Evolutionary conservation across 1,139 yeast species (phyloP), one percentile per base, ranked within the genome.

Genomic region (Lipomyces yarrowii): DNA sequence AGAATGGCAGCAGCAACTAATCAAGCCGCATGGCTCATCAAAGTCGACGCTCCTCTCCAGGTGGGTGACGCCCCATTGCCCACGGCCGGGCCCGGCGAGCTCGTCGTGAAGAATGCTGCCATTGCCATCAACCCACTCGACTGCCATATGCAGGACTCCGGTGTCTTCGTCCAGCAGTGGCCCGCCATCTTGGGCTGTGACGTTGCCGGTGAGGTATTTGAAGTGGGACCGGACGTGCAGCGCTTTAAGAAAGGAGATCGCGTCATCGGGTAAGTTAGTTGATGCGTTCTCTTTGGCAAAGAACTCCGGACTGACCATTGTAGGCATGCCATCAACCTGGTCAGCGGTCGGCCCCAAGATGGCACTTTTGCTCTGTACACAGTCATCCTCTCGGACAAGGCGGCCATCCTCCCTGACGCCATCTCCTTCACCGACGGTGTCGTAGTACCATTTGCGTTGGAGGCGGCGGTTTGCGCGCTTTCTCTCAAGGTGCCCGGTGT

Each of bases 61-160:
- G 33, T 35, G 35, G 30, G 21, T 15, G 59, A 56, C n/a, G 58
- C 58, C 15, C 58, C 58, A 56, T 32, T 32, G 30, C 58, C 60
- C 35, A 42, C 54, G n/a, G 62, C 64, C 37, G 63, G 57, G 7
- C 42, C 79, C 18, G 79, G 81, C 59, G 81, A 81, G 71, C 72
- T 88, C 10, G 76, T 88, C 52, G 74, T 89, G 66, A 84, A 85
- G 74, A 79, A 86, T 8, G 77, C 78, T 56, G 88, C 92, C 33
- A 82, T 77, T 63, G 92, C 91, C 3, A 81, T 84, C 53, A 89
- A 89, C 73, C 96, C 96, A 57, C 86, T 90, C 15, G 96, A 90
- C 75, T 88, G 89, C 89, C 88, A 88, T 73, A 89, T 87, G 71
- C 73, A 82, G 56, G 79, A 73, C 46, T 39, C 46, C 46, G 46